Evolutionary conservation across 1,284 basidiomycete species (phyloP), one percentile per base, ranked within the genome.

Genomic region (Flammula alnicola): DNA sequence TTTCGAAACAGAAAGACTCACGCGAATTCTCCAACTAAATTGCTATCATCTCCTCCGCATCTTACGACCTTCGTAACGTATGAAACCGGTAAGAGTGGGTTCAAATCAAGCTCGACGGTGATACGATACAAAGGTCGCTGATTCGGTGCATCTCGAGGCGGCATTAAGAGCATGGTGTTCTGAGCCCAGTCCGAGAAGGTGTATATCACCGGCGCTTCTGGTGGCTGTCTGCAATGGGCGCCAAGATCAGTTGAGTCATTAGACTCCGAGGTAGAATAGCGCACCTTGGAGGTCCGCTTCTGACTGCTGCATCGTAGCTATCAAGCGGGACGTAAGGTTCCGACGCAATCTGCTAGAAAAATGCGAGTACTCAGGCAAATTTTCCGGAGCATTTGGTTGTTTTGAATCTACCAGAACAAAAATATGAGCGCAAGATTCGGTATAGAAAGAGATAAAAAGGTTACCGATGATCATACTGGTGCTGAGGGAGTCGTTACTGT

Each of bases 21-120:
- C 75, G 73, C 69, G 47, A 77, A 78, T 37, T 73, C 69, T 9
- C 72, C 75, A n/a, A 77, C 66, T 11, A 75, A 51, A 6, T 66
- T 59, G 5, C 69, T 70, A 4, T 66, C 54, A 1, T 54, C 49
- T 17, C 58, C 60, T 10, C 60, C 63, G 6, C 68, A 65, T 16
- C 72, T 58, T 33, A 66, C 61, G 5, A 78, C 62, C 9, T 63
- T 67, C 1, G 74, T 77, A 6, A 72, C 59, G 49, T 75, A 76
- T 1, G 73, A 76, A 1, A 77, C 58, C 6, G 75, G 75, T 1
- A 73, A 60, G 44, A 76, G 73, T 2, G 75, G 76, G 50, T 75
- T 70, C 19, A 77, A 61, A 49, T 77, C 74, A 29, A 78, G 64
- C 3, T 64, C 58, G 2, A 74, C 73, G 7, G 68, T 62, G 36